A percentile compares a stretch with the other conserved stretches of the same genome.
These are phyloP conservation scores for Cladosporium sp. DNA, from an alignment of 2,329 filamentous ascomycete genomes.

Conservation along the genomic window DNA sequence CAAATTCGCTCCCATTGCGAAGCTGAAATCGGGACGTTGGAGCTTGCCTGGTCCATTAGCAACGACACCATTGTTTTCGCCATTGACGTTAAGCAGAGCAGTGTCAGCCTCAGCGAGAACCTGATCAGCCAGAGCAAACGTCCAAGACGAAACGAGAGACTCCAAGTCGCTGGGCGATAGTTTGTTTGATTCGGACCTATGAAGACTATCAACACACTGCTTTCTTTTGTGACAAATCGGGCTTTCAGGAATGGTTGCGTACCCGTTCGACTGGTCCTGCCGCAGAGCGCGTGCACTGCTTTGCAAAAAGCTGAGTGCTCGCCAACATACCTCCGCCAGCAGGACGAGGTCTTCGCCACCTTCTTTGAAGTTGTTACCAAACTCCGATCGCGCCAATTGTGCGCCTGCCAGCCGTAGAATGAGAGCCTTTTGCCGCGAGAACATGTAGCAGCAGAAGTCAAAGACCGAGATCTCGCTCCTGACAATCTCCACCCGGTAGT, in stretches of 20 bases:
- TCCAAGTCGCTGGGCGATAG: slow-evolving; percentile 11
- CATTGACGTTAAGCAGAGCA: slow-evolving; percentile 7
- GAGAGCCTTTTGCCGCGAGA: slow-evolving; percentile 81
- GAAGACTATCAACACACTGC: slow-evolving; percentile 7
- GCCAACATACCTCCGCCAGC: slow-evolving; percentile 82
- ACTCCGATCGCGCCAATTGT: slow-evolving; percentile 43
- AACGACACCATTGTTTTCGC: neutral
- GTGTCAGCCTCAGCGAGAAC: slow-evolving; percentile 68
- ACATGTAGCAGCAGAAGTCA: slow-evolving; percentile 92
- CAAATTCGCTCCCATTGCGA: slow-evolving; percentile 33
- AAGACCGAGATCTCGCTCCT: slow-evolving; percentile 95
- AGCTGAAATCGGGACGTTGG: slow-evolving; percentile 28
- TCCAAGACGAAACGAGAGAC: slow-evolving; percentile 70
- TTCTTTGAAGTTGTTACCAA: slow-evolving; percentile 37
- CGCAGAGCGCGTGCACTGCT: slow-evolving; percentile 77
- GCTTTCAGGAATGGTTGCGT: slow-evolving; percentile 36
- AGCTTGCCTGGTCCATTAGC: slow-evolving; percentile 7
- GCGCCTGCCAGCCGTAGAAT: slow-evolving; percentile 78
- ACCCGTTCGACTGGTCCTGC: slow-evolving; percentile 69
- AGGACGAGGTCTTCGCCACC: slow-evolving; percentile 69
- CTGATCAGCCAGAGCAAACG: slow-evolving; percentile 73
- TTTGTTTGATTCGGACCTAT: slow-evolving; percentile 13
- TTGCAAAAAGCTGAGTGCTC: slow-evolving; percentile 81
- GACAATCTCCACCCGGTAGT: slow-evolving; percentile 88
- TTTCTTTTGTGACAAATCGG: neutral